Base-by-base conservation (phyloP, 1,284 basidiomycete genomes). In the Gastroboletus turbinatus region DNA sequence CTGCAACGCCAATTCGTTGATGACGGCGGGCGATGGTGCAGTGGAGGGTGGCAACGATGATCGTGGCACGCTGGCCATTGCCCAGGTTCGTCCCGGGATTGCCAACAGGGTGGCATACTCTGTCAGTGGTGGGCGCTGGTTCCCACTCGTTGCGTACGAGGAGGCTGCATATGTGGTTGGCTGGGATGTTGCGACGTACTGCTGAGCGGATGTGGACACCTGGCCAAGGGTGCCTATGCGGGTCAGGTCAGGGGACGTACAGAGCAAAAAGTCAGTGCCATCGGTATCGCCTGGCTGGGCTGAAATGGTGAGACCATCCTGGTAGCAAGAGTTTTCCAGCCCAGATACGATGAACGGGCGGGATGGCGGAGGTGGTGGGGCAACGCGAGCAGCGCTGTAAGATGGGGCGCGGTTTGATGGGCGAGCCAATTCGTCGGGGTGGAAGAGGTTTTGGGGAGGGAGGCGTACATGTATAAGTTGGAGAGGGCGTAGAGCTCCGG, bases 51-150 rank as follows among this genome's bases (percentile, higher is more conserved):
- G 58, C 38, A 65, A 57, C 5, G 67, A 60, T 53, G 67, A 61
- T 36, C 75, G 76, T 11, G 81, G 78, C 39, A 87, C 78, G 21
- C 79, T 74, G 2, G 84, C 86, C 70, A 95, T 87, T 16, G 87
- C 88, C 90, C 92, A 96, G 4, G 92, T 90, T 59, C 85, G 76
- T 2, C 92, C 93, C 33, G 88, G 86, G 56, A 94, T 87, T 13
- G 88, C 79, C 30, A 96, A 75, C 17, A 92, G 68, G 3, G 87
- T 84, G 1, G 90, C 88, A 60, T 90, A 82, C 65, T 94, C 92
- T 5, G 84, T 85, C 42, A 92, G 71, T 11, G 84, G 83, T 1
- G 84, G 82, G 30, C 87, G 81, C 57, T 75, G 80, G 11, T 79
- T 73, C 14, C 74, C 76, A 40, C 72, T 59, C n/a, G 71, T 67